Evolutionary conservation across 257 asterid genomes (phyloP).

Genomic region (Petunia axillaris): DNA sequence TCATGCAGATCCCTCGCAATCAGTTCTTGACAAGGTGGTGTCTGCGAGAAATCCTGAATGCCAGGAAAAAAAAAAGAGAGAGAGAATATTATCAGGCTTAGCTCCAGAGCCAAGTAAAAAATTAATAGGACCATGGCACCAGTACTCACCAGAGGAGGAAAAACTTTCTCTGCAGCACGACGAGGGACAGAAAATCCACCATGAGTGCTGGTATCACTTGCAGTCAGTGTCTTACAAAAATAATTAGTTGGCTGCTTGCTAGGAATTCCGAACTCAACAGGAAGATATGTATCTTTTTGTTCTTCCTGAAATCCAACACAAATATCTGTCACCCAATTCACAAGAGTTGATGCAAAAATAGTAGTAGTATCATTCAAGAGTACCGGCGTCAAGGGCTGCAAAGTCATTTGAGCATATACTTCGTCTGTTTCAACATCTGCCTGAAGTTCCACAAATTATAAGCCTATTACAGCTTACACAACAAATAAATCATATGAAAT

Average conservation of each 20-base stretch:
- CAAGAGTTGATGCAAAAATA: slow-evolving; percentile 14
- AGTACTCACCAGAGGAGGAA: slow-evolving; percentile 85
- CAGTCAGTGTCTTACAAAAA: slow-evolving; percentile 95
- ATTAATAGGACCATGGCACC: slow-evolving; percentile 14
- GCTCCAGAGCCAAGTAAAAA: slow-evolving; percentile 7
- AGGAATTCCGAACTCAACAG: slow-evolving; percentile 86
- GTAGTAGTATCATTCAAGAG: slow-evolving; percentile 12
- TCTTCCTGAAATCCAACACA: slow-evolving; percentile 65
- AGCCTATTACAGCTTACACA: slow-evolving; percentile 19
- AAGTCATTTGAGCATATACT: slow-evolving; percentile 96
- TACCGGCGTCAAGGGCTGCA: slow-evolving; percentile 94
- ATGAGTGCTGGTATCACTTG: slow-evolving; percentile 96
- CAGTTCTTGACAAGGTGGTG: slow-evolving; percentile 97
- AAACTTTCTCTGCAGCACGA: slow-evolving; percentile 99
- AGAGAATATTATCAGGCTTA: slow-evolving; percentile 24
- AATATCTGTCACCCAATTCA: slow-evolving; percentile 22
- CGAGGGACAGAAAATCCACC: slow-evolving; percentile 99
- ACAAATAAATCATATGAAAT: slow-evolving; percentile 28
- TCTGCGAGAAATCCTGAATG: slow-evolving; percentile 85
- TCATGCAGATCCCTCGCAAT: slow-evolving; percentile 98
- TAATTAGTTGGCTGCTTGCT: slow-evolving; percentile 93
- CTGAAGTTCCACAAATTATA: slow-evolving; percentile 53
- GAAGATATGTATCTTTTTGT: slow-evolving; percentile 85
- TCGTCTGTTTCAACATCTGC: slow-evolving; percentile 98
- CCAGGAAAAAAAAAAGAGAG: slow-evolving; percentile 21